Percentiles rank a stretch among this genome's conserved stretches.
These are phyloP conservation scores for Raddia distichophylla DNA, from an alignment of 176 grass and related monocot species.

Conservation along the genomic window DNA sequence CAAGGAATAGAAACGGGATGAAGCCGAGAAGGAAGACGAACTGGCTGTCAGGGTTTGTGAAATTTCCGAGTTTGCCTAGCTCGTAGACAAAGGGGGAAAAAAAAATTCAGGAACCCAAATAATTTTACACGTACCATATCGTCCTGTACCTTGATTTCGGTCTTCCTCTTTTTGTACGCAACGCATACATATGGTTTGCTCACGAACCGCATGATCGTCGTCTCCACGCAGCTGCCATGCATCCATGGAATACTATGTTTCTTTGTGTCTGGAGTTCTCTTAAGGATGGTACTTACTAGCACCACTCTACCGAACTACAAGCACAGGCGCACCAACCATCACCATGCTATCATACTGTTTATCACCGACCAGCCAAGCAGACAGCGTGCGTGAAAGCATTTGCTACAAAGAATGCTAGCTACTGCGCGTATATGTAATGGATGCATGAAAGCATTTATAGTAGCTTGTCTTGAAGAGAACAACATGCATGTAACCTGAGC, in stretches of 20 bases:
- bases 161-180: too few species aligned
- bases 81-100: too few species aligned
- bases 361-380: conserved; percentile 40
- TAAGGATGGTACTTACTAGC: conserved; percentile 11
- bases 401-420: not conserved
- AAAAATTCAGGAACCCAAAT: too few species aligned
- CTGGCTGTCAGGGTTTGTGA: too few species aligned
- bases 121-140: too few species aligned
- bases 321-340: conserved; percentile 9
- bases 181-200: not conserved
- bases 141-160: too few species aligned
- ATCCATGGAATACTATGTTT: not conserved
- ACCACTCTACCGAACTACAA: conserved; percentile 5
- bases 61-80: too few species aligned
- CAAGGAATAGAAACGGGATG: too few species aligned
- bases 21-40: too few species aligned
- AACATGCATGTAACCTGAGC: not conserved
- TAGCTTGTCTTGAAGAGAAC: conserved; percentile 39
- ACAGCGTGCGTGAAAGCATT: not conserved
- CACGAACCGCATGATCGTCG: not conserved
- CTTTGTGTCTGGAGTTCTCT: conserved; percentile 23
- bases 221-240: not conserved
- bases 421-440: not conserved
- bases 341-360: conserved; percentile 22
- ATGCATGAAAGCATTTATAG: too few species aligned